Conservation (phyloP, 176 grass and related monocot genomes). For the Triticum dicoccoides region DNA sequence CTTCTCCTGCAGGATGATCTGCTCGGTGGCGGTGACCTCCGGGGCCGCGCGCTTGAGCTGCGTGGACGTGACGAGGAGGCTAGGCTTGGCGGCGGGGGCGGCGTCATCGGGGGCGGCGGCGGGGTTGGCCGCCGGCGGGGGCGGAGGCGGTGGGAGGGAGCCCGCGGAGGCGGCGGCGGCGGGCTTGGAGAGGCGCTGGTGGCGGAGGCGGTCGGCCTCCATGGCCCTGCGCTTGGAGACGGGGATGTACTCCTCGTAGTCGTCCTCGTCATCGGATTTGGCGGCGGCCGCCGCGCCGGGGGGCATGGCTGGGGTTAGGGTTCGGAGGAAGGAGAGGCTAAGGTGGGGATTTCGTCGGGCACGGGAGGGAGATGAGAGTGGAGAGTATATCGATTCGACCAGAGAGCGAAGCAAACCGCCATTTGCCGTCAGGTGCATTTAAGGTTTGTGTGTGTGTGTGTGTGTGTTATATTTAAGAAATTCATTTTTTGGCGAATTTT, state of each 20-base stretch:
- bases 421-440: neutral
- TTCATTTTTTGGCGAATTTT: too few species aligned
- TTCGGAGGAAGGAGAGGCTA: neutral
- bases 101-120: neutral
- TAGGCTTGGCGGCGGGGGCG: conserved; percentile 40
- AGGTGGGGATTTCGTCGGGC: neutral
- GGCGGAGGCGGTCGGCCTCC: conserved; percentile 46
- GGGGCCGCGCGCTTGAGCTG: conserved; percentile 71
- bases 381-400: neutral
- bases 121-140: neutral
- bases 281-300: neutral
- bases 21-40: conserved; percentile 60
- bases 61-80: conserved; percentile 64
- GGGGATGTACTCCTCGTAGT: conserved; percentile 68
- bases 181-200: conserved; percentile 34
- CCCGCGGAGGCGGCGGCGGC: conserved; percentile 10
- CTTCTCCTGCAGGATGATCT: conserved; percentile 65
- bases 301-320: conserved; percentile 29
- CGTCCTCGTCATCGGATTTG: conserved; percentile 25
- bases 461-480: too few species aligned
- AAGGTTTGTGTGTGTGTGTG: too few species aligned
- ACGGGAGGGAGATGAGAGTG: neutral
- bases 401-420: neutral
- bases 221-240: conserved; percentile 62
- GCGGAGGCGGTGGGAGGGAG: conserved; percentile 6